These are phyloP conservation scores for Hemisphaericaspora lyxosophila DNA, from an alignment of 1,139 yeast species.

Conservation along the genomic window DNA sequence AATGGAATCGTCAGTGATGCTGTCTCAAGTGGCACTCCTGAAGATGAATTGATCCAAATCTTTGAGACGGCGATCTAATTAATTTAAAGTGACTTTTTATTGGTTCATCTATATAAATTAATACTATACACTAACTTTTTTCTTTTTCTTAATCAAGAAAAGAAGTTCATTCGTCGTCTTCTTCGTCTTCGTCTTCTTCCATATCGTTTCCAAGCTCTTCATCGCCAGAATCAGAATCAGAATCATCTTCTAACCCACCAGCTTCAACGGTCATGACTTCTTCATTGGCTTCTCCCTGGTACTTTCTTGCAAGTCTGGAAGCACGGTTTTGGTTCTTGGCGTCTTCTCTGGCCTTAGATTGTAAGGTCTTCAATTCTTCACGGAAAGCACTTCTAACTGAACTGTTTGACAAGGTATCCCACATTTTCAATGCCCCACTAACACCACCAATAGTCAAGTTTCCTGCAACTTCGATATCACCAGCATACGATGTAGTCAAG, in stretches of 20 bases:
- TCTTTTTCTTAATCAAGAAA: neutral
- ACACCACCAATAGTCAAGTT: constrained; percentile 87
- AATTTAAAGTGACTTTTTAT: neutral
- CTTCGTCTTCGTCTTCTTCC: constrained; percentile 10
- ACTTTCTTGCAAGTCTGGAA: constrained; percentile 74
- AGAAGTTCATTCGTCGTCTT: constrained; percentile 4
- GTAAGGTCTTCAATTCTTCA: constrained; percentile 53
- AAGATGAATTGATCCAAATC: constrained; percentile 30
- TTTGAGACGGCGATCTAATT: constrained; percentile 21
- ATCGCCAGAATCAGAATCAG: constrained; percentile 55
- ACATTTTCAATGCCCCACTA: constrained; percentile 77
- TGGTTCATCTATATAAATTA: neutral
- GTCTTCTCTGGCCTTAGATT: constrained; percentile 55
- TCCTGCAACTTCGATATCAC: constrained; percentile 86
- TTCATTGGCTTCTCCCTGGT: constrained; percentile 50
- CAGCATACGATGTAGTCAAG: constrained; percentile 77
- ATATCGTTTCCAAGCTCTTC: constrained; percentile 19
- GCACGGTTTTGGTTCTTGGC: constrained; percentile 58
- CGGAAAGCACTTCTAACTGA: constrained; percentile 73
- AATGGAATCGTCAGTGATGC: constrained; percentile 57
- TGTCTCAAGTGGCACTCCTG: constrained; percentile 40
- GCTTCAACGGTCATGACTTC: constrained; percentile 61
- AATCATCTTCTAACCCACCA: constrained; percentile 57
- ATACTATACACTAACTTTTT: neutral
- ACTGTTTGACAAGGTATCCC: constrained; percentile 86